Evolutionary conservation across 306 rosid genomes (phyloP).

Genomic region (Myrica gale): DNA sequence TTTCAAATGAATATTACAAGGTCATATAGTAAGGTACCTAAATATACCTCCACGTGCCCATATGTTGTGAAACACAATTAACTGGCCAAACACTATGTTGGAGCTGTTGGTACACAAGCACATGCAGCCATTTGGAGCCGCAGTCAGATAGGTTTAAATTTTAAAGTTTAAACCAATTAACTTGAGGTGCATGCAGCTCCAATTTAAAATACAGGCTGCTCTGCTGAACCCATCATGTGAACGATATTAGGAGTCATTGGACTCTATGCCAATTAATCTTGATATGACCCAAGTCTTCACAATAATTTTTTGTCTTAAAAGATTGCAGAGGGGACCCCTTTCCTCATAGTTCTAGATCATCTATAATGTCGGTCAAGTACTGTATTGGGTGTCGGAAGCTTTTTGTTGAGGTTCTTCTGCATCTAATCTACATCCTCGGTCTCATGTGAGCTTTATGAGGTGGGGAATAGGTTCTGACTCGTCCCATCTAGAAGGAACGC

Average conservation of each 20-base stretch:
- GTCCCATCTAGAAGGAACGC: too few relatives aligned
- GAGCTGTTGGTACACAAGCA: slow-evolving; percentile 53
- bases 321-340: too few relatives aligned
- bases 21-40: neutral
- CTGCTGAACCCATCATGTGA: slow-evolving; percentile 48
- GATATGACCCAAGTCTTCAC: too few relatives aligned
- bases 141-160: slow-evolving; percentile 32
- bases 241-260: slow-evolving; percentile 19
- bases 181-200: slow-evolving; percentile 16
- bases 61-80: neutral
- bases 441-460: too few relatives aligned
- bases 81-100: slow-evolving; percentile 7
- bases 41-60: neutral
- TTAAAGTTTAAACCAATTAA: slow-evolving; percentile 4
- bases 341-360: neutral
- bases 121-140: slow-evolving; percentile 41
- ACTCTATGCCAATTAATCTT: slow-evolving; percentile 7
- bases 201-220: slow-evolving; percentile 25
- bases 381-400: too few relatives aligned
- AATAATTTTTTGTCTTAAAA: too few relatives aligned
- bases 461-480: too few relatives aligned
- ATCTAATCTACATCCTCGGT: neutral
- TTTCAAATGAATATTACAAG: neutral
- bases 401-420: neutral
- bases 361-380: neutral